Evolutionary conservation across 495 filamentous ascomycete species (phyloP).

Genomic region (Aspergillus nanangensis): DNA sequence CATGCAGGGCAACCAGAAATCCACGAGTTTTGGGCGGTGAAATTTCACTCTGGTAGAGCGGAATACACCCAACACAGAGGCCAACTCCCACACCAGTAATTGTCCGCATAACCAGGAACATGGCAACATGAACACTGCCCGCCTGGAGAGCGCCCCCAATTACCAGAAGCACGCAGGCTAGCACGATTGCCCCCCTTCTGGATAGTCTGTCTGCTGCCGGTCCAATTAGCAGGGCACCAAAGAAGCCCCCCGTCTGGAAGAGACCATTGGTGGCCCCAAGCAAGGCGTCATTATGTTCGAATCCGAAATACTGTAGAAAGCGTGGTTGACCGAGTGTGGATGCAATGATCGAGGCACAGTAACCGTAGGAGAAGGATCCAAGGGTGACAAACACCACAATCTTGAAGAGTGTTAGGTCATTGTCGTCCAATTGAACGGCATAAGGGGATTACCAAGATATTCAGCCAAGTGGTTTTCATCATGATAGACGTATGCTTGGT

Average conservation of each 20-base stretch:
- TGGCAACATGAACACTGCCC: conserved; percentile 44
- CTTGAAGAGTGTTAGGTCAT: no score
- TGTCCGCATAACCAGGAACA: conserved; percentile 51
- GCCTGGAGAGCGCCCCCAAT: conserved; percentile 48
- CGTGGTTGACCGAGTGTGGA: conserved; percentile 42
- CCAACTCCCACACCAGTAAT: conserved; percentile 48
- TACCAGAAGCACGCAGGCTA: conserved; percentile 35
- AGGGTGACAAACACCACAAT: conserved; percentile 57
- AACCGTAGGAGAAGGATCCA: conserved; percentile 55
- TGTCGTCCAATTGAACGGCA: no score
- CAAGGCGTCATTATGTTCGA: conserved; percentile 38
- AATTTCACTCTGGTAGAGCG: conserved; percentile 44
- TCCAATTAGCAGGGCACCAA: no score
- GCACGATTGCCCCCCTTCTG: conserved; percentile 42
- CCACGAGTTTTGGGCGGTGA: conserved; percentile 21
- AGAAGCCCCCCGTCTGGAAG: no score
- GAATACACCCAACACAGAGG: conserved; percentile 46
- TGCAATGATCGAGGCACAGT: conserved; percentile 48
- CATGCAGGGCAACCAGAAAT: conserved; percentile 23
- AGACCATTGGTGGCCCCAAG: background rate
- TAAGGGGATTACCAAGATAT: no score
- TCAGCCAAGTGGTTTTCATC: no score
- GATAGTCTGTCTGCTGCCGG: no score
- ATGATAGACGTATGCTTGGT: no score
- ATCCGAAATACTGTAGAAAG: conserved; percentile 40